Evolutionary conservation across 208 protist species (phyloP).

Genomic region (Acanthamoeba triangularis): DNA sequence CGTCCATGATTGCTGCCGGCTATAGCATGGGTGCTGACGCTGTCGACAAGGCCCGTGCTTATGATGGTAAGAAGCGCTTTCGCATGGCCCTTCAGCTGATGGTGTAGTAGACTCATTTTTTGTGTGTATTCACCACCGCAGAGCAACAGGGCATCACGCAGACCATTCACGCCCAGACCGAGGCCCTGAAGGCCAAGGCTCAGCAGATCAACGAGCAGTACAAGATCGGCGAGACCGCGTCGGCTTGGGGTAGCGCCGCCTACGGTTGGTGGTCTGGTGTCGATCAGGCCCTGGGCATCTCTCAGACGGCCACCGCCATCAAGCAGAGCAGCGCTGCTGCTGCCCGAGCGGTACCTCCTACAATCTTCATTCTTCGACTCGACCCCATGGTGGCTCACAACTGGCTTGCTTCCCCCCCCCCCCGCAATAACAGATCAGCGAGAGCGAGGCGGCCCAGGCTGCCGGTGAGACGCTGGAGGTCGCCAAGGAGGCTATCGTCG

Average conservation of each 20-base stretch:
- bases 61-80: constrained; percentile 77
- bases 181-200: constrained; percentile 78
- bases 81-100: neutral
- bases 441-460: constrained; percentile 32
- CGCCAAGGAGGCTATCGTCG: constrained; percentile 21
- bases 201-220: constrained; percentile 72
- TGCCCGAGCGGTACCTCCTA: constrained; percentile 30
- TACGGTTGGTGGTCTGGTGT: constrained; percentile 20
- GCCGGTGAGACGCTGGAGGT: constrained; percentile 27
- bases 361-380: neutral
- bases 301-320: constrained; percentile 55
- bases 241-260: constrained; percentile 49
- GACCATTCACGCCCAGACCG: constrained; percentile 61
- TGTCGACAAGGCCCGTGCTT: constrained; percentile 75
- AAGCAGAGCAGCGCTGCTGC: constrained; percentile 58
- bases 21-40: constrained; percentile 82
- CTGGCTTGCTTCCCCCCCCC: neutral
- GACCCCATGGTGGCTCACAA: neutral
- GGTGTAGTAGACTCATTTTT: neutral
- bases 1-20: constrained; percentile 84
- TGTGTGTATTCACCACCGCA: constrained; percentile 1
- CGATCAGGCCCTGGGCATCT: constrained; percentile 75
- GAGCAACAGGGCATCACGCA: constrained; percentile 18
- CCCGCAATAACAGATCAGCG: neutral
- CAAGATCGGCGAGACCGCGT: constrained; percentile 74